Conservation (phyloP, 208 protist genomes). For the Histomonas meleagridis region DNA sequence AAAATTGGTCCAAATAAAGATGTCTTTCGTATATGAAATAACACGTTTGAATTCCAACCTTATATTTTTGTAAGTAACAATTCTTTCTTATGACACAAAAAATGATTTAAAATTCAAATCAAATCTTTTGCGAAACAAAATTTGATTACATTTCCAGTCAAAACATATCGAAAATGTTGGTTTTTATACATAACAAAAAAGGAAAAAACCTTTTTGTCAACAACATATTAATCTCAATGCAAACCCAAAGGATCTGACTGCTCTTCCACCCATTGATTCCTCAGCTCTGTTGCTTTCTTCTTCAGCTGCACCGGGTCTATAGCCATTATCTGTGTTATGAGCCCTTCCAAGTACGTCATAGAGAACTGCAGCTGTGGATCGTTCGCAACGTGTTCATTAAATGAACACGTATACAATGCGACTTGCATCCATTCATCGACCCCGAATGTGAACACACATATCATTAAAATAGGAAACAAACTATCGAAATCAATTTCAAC, state of each 20-base stretch:
- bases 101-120: too few species aligned
- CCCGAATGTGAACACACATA: not conserved
- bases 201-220: too few species aligned
- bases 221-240: not conserved
- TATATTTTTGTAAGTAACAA: too few species aligned
- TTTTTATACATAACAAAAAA: too few species aligned
- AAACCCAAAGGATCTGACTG: not conserved
- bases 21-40: too few species aligned
- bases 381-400: not conserved
- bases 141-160: too few species aligned
- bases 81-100: too few species aligned
- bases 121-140: too few species aligned
- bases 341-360: not conserved
- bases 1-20: too few species aligned
- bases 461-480: not conserved
- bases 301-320: not conserved
- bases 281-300: not conserved
- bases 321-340: not conserved
- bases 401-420: not conserved
- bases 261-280: not conserved
- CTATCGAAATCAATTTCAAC: conserved; percentile 32
- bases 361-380: conserved; percentile 12
- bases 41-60: too few species aligned
- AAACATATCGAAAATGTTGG: too few species aligned
- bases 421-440: not conserved